Conservation (phyloP, 1,284 basidiomycete genomes). For the Pascua guehoae region DNA sequence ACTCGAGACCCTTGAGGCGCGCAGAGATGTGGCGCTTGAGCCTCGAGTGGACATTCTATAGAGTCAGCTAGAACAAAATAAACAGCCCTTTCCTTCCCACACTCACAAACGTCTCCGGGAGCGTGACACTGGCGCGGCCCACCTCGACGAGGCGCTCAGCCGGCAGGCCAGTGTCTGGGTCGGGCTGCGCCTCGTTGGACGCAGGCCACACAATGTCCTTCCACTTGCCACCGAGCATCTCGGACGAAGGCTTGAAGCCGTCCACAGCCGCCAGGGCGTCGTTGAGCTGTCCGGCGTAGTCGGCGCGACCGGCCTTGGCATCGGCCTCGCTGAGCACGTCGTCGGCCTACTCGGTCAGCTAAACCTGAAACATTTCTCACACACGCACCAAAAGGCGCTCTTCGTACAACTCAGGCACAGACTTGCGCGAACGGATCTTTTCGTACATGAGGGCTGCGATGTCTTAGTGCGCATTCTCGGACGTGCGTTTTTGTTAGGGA, state of each 20-base stretch:
- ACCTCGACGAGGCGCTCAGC: constrained; percentile 56
- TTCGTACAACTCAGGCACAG: constrained; percentile 78
- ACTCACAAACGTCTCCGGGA: constrained; percentile 72
- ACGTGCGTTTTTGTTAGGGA: no score
- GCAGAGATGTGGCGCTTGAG: constrained; percentile 73
- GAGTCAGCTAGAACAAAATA: not conserved
- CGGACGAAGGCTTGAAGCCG: constrained; percentile 54
- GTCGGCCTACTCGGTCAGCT: constrained; percentile 52
- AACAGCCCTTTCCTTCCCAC: not conserved
- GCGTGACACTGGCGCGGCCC: constrained; percentile 65
- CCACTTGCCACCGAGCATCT: constrained; percentile 64
- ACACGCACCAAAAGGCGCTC: constrained; percentile 63
- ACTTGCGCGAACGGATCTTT: constrained; percentile 68
- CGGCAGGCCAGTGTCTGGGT: constrained; percentile 68
- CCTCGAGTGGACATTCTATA: constrained; percentile 71
- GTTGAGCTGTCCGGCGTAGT: constrained; percentile 63
- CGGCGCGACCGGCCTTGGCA: constrained; percentile 55
- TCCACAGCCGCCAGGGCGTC: constrained; percentile 57
- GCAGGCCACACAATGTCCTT: constrained; percentile 67
- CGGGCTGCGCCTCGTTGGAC: constrained; percentile 54
- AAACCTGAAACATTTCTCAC: no score
- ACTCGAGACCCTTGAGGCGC: constrained; percentile 66
- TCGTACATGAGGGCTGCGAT: constrained; percentile 69
- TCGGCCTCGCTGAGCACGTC: constrained; percentile 56
- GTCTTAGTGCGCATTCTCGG: constrained; percentile 5